Evolutionary conservation across 2,329 filamentous ascomycete species (phyloP), one percentile per base, ranked within the genome.

Genomic region (Xylogone sp.): DNA sequence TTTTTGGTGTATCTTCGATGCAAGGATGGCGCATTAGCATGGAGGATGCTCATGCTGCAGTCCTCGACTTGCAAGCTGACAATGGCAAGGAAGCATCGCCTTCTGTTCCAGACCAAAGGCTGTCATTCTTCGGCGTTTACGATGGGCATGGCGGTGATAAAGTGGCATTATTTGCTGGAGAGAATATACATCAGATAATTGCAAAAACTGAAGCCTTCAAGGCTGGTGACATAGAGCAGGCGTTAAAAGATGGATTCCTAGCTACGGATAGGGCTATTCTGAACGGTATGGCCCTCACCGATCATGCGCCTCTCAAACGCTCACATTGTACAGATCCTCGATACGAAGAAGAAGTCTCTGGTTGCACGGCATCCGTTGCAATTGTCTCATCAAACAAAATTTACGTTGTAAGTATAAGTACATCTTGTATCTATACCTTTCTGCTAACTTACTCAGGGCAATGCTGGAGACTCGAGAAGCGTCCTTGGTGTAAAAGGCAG

Each of bases 1-100:
- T 94, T 69, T 99, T 89, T 72, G 94, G 94, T 68, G 85, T 97
- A 60, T 99, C 94, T 60, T 91, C 91, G 73, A 99, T 99, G 94
- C 94, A 99, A 75, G 94, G 94, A 78, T 99, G 94, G 94, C 88
- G 94, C 76, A 97, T 99, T 75, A 96, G 90, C 78, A 99, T 99
- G 94, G 94, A 99, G 72, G 94, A 99, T 70, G 86, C 94, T 58
- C 94, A 99, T 75, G 90, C 89, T 56, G 82, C 88, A 51, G 76
- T 97, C 48, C 87, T 99, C 68, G 90, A 97, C 71, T 83, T 97
- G 61, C 83, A 94, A 65, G 77, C 83, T 55, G 65, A 72, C 53
- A 73, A 77, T 56, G 76, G 79, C 45, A 71, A 74, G 58, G 72
- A 75, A 47, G 70, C 73, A 52, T 72, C 75, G 50, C 78, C 82